phyloP scores from a whole-genome alignment of 2,329 filamentous ascomycete genomes.

The Sporothrix luriei region DNA sequence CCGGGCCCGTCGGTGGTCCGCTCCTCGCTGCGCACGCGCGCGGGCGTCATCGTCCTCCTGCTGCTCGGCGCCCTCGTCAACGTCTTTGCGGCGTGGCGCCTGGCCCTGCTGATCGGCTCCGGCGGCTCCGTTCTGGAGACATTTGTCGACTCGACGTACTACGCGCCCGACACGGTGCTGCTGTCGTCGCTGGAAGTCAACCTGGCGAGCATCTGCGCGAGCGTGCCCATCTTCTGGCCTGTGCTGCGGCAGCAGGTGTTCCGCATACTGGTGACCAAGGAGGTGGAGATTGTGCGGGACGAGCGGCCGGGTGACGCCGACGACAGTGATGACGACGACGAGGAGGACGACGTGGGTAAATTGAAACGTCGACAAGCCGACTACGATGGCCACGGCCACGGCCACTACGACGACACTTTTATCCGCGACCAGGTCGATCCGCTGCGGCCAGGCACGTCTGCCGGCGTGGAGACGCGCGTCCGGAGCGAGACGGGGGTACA shows the following conservation, averaged over 20 bases:
- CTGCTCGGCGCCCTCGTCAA: constrained; percentile 33
- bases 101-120: constrained; percentile 36
- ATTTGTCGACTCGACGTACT: constrained; percentile 40
- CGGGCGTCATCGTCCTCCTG: constrained; percentile 40
- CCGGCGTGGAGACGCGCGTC: constrained; percentile 28
- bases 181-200: constrained; percentile 40
- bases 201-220: constrained; percentile 37
- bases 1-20: not conserved
- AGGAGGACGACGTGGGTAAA: too few species aligned
- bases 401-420: constrained; percentile 34
- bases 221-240: constrained; percentile 41
- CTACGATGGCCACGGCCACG: not conserved
- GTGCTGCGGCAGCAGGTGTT: constrained; percentile 38
- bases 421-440: constrained; percentile 34
- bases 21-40: constrained; percentile 34
- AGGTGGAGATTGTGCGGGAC: constrained; percentile 22
- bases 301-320: constrained; percentile 13
- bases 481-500: constrained; percentile 18
- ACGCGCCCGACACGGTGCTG: constrained; percentile 38
- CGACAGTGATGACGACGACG: not conserved
- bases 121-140: constrained; percentile 35
- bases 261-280: constrained; percentile 38
- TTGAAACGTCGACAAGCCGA: too few species aligned
- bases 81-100: constrained; percentile 37
- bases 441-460: constrained; percentile 26